Percentiles rank a stretch among this genome's conserved stretches.
These are phyloP conservation scores for Allomyces arbusculus DNA, from an alignment of 192 early-diverging fungal genomes.

Conservation along the genomic window DNA sequence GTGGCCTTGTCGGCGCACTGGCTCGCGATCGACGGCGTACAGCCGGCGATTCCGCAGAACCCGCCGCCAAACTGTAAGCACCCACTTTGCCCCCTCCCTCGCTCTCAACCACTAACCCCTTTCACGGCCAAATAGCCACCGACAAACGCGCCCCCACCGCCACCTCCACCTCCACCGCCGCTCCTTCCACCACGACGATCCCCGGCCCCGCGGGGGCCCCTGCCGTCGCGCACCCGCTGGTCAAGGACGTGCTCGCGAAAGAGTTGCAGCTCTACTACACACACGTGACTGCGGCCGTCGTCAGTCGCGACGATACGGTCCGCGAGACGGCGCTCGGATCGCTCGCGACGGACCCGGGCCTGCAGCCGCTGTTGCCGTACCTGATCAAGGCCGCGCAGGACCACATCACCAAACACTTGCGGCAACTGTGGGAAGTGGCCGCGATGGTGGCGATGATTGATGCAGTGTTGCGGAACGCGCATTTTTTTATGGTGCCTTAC, in stretches of 20 bases:
- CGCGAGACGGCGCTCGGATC: conserved; percentile 58
- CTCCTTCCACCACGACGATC: background rate
- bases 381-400: conserved; percentile 82
- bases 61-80: conserved; percentile 43
- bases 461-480: background rate
- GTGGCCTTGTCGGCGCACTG: conserved; percentile 71
- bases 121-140: background rate
- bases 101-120: background rate
- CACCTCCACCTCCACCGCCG: background rate
- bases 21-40: conserved; percentile 99
- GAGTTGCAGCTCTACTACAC: conserved; percentile 91
- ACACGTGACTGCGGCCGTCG: conserved; percentile 58
- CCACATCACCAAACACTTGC: conserved; percentile 39
- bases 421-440: conserved; percentile 52
- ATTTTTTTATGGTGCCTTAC: background rate
- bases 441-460: conserved; percentile 49
- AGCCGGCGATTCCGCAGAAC: conserved; percentile 90
- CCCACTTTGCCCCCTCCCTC: conserved; percentile 1
- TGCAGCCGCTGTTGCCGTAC: conserved; percentile 86
- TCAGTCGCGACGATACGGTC: conserved; percentile 45
- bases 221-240: conserved; percentile 32
- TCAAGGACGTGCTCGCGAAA: conserved; percentile 77
- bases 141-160: conserved; percentile 4
- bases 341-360: conserved; percentile 69
- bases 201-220: background rate